These are phyloP conservation scores for Fusarium sororula DNA, from an alignment of 2,329 filamentous ascomycete genomes.

Conservation along the genomic window DNA sequence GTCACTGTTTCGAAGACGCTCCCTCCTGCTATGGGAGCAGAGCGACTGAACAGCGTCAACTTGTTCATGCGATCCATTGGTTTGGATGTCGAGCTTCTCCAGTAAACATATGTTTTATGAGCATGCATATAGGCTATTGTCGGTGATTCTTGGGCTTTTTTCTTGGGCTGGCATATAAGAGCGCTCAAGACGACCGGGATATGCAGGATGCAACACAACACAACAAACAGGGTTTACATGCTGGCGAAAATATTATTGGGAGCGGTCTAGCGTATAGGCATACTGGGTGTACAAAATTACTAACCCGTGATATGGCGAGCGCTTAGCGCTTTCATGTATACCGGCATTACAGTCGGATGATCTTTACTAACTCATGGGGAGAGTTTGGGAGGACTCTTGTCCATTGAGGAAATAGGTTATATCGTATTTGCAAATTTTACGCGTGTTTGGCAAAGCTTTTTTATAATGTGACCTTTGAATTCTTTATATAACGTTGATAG, in stretches of 20 bases:
- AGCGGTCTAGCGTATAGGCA: constrained; percentile 16
- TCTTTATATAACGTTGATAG: constrained; percentile 1
- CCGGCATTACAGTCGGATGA: constrained; percentile 29
- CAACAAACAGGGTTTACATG: constrained; percentile 26
- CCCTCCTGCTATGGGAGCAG: constrained; percentile 83
- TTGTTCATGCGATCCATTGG: constrained; percentile 98
- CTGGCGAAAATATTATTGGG: constrained; percentile 35
- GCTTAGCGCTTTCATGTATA: constrained; percentile 29
- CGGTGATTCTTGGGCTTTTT: constrained; percentile 41
- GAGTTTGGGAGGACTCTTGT: constrained; percentile 28
- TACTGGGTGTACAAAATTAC: constrained; percentile 38
- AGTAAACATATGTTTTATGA: constrained; percentile 42
- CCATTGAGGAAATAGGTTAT: constrained; percentile 26
- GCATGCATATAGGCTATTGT: constrained; percentile 31
- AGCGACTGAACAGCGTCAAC: constrained; percentile 91
- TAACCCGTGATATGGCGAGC: constrained; percentile 24
- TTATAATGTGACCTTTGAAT: background rate
- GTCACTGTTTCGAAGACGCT: constrained; percentile 89
- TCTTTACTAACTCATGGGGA: constrained; percentile 21
- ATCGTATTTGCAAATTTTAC: constrained; percentile 36
- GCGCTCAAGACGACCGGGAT: constrained; percentile 34
- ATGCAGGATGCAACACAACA: constrained; percentile 24
- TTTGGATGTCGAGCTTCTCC: constrained; percentile 86
- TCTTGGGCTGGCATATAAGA: constrained; percentile 41
- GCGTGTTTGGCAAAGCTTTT: constrained; percentile 27